A percentile compares a stretch with the other conserved stretches of the same genome.
Conservation (phyloP, 2,329 filamentous ascomycete genomes). For the Coniochaeta hoffmannii region DNA sequence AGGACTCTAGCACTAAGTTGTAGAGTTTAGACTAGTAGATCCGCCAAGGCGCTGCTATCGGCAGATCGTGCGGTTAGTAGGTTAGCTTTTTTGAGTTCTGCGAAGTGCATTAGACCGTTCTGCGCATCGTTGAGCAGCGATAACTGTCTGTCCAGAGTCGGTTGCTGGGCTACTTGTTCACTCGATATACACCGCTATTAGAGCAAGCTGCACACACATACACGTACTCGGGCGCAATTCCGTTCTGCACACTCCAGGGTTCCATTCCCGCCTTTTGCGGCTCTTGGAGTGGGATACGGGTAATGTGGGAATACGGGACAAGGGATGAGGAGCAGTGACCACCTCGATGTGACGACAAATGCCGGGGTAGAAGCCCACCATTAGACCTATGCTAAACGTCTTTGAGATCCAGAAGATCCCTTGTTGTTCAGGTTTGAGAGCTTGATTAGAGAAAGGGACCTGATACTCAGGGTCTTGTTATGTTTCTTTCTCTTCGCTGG, state of each 20-base stretch:
- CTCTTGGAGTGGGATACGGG: neutral
- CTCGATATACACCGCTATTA: no score
- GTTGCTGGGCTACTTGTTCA: no score
- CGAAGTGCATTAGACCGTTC: no score
- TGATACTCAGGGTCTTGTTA: neutral
- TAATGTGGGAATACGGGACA: neutral
- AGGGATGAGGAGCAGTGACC: constrained; percentile 1
- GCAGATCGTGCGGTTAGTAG: neutral
- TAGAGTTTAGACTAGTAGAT: neutral
- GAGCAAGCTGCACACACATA: no score
- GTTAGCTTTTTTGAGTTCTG: neutral
- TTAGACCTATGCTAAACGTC: neutral
- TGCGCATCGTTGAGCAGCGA: no score
- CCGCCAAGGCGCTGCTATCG: neutral
- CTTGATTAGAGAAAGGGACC: neutral
- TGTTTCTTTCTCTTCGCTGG: neutral
- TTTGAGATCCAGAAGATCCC: no score
- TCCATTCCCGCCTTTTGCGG: neutral
- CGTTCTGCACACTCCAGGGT: no score
- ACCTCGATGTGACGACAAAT: constrained; percentile 2
- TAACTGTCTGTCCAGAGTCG: no score
- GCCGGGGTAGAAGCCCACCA: neutral
- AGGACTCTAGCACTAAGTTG: neutral
- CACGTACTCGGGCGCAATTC: neutral
- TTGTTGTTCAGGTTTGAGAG: neutral